Evolutionary conservation across 169 alveolate genomes (phyloP).

Genomic region (Cyclospora cayetanensis): DNA sequence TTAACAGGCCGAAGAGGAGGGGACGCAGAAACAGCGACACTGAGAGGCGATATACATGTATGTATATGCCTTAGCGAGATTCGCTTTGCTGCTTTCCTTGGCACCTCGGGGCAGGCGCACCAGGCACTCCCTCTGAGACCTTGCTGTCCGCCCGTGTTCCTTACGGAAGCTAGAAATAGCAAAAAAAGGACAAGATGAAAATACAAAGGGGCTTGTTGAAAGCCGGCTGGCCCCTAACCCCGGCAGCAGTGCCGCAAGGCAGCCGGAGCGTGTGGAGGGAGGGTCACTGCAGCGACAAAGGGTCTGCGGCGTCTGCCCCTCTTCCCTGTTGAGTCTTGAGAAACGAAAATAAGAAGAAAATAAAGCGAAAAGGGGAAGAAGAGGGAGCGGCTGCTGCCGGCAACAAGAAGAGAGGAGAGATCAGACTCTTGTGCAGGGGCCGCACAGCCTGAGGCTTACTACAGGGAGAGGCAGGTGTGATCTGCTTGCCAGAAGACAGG

Average conservation of each 20-base stretch:
- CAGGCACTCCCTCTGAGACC: neutral
- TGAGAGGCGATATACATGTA: no score
- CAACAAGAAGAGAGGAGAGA: no score
- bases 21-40: slow-evolving; percentile 50
- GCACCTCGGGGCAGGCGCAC: slow-evolving; percentile 55
- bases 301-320: slow-evolving; percentile 21
- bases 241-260: slow-evolving; percentile 33
- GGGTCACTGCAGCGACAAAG: slow-evolving; percentile 53
- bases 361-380: neutral
- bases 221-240: neutral
- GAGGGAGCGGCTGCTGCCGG: slow-evolving; percentile 42
- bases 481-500: neutral
- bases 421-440: no score
- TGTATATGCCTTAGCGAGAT: no score
- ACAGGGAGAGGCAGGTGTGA: no score
- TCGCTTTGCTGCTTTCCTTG: slow-evolving; percentile 16
- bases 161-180: neutral
- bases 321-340: neutral
- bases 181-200: neutral
- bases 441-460: no score
- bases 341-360: slow-evolving; percentile 28
- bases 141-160: slow-evolving; percentile 5
- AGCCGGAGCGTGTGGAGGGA: slow-evolving; percentile 65
- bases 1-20: neutral
- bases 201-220: neutral